phyloP scores from a whole-genome alignment of 345 rosid genomes.

The Citrus cavaleriei region DNA sequence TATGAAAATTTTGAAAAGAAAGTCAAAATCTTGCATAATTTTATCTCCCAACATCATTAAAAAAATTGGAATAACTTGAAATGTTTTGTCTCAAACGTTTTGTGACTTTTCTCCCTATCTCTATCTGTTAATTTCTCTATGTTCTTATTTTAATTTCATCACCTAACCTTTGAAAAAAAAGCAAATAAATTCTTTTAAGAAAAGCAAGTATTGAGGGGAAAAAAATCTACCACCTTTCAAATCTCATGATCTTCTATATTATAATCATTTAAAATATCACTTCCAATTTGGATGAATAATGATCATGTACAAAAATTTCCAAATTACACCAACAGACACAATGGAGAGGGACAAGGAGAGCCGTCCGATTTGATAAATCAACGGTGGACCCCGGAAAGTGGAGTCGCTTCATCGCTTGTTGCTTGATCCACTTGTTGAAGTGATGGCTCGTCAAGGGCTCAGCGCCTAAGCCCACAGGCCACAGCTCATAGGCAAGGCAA shows the following conservation, averaged over 20 bases:
- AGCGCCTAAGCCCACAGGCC: not conserved
- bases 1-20: too few relatives aligned
- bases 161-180: too few relatives aligned
- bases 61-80: too few relatives aligned
- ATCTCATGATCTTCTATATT: not conserved
- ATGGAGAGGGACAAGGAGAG: not conserved
- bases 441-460: not conserved
- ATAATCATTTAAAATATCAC: not conserved
- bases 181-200: too few relatives aligned
- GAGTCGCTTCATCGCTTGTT: not conserved
- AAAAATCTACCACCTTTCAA: not conserved
- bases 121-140: too few relatives aligned
- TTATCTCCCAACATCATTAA: not conserved
- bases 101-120: too few relatives aligned
- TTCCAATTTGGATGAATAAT: not conserved
- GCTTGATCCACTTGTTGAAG: not conserved
- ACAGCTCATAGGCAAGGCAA: not conserved
- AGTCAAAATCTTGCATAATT: not conserved
- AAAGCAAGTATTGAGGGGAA: too few relatives aligned
- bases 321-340: not conserved
- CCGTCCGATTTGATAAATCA: not conserved
- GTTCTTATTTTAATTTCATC: too few relatives aligned
- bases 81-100: not conserved
- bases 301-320: not conserved
- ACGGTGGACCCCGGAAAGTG: not conserved